A percentile compares a stretch with the other conserved stretches of the same genome.
These are phyloP conservation scores for Phlebopus sp. DNA, from an alignment of 1,284 basidiomycete genomes.

Conservation along the genomic window DNA sequence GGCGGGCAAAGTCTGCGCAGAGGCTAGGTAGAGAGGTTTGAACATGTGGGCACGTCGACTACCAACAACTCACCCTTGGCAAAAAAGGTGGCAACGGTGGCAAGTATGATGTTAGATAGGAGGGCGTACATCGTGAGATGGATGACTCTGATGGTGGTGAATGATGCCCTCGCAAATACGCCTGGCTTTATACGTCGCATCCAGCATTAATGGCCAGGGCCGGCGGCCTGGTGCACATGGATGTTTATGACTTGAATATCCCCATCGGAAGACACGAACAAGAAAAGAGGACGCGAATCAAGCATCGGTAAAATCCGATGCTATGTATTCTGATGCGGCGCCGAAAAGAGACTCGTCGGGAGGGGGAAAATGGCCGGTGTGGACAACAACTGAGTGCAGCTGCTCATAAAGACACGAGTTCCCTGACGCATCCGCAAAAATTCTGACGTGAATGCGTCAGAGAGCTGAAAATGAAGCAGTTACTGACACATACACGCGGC, in stretches of 20 bases:
- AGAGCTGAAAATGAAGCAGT: too few species aligned
- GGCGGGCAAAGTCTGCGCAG: conserved; percentile 14
- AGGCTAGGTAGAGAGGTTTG: background rate
- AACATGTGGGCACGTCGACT: background rate
- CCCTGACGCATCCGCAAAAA: too few species aligned
- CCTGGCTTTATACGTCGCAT: conserved; percentile 21
- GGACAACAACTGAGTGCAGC: too few species aligned
- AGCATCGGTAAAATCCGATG: background rate
- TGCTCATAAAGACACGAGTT: too few species aligned
- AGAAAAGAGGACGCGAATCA: too few species aligned
- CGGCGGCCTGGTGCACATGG: background rate
- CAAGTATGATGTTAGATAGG: conserved; percentile 14
- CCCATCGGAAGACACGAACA: background rate
- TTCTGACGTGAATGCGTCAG: too few species aligned
- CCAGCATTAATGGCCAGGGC: background rate
- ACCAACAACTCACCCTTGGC: conserved; percentile 16
- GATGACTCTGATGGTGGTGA: background rate
- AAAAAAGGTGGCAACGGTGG: conserved; percentile 4
- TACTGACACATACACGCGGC: too few species aligned
- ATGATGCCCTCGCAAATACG: background rate
- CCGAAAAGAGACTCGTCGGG: background rate
- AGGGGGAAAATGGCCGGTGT: background rate
- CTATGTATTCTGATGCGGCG: background rate
- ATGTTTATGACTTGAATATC: background rate
- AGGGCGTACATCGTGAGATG: conserved; percentile 19